Evolutionary conservation across 139 green algal species (phyloP), one percentile per base, ranked within the genome.

Genomic region (Parachlorella kessleri): DNA sequence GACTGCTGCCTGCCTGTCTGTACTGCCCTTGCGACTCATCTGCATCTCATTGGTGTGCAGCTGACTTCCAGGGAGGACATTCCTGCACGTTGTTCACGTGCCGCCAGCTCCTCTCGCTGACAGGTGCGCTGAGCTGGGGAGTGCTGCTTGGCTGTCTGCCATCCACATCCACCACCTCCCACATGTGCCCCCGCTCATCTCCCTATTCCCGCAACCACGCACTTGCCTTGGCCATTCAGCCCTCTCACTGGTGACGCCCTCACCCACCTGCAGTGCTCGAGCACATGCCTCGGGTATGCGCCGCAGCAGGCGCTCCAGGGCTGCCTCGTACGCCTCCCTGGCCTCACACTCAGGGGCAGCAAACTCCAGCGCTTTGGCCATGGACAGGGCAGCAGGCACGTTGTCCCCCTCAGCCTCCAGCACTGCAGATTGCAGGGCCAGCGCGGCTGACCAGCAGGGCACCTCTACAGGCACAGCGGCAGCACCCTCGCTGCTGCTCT

Each of bases 211-310:
- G n/a, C n/a, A n/a, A n/a, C n/a, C n/a, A n/a, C n/a, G n/a, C n/a
- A n/a, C n/a, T n/a, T n/a, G n/a, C n/a, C n/a, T n/a, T n/a, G n/a
- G n/a, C n/a, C n/a, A n/a, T n/a, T n/a, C n/a, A n/a, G n/a, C 48
- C 48, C 14, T 59, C 48, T 59, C 21, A 59, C 48, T 28, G 48
- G 14, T 14, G 14, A 32, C 40, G 8, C 4, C n/a, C 7, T 18
- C 10, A 3, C 36, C 6, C 37, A 85, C 83, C 75, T 78, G 53
- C 35, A 88, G 75, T 6, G 70, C 76, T 1, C n/a, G 71, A 4
- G 78, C 81, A 9, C 65, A 69, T 18, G 39, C 9, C 30, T 85
- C 72, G 6, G 87, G 84, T n/a, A 91, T 78, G 42, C 85, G 81
- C 33, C 80, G 78, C 54, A 81, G 37, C 8, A 91, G 66, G 6